Percentiles rank a stretch among this genome's conserved stretches.
phyloP scores from a whole-genome alignment of 129 eudicot genomes.

The Rutidosis leptorrhynchoides region DNA sequence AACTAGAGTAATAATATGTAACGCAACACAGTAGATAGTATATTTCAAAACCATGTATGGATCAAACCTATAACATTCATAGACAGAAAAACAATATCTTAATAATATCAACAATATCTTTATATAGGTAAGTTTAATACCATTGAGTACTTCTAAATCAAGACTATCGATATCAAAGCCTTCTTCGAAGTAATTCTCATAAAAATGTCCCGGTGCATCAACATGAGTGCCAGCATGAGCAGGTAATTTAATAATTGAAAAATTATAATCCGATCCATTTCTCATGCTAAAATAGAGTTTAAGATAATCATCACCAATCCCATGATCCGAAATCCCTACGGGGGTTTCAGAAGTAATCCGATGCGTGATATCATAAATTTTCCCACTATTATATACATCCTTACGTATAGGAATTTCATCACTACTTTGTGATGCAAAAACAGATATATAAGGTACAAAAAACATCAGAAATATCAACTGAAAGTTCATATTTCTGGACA shows the following conservation, averaged over 20 bases:
- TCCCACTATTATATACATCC: conserved; percentile 51
- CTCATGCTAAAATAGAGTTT: conserved; percentile 53
- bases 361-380: conserved; percentile 69
- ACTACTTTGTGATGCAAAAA: conserved; percentile 18
- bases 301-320: conserved; percentile 46
- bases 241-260: conserved; percentile 59
- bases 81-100: not conserved
- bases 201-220: conserved; percentile 88
- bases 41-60: not conserved
- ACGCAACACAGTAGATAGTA: no score
- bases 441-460: conserved; percentile 12
- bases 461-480: conserved; percentile 19
- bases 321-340: conserved; percentile 39
- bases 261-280: conserved; percentile 70
- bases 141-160: conserved; percentile 48
- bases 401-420: conserved; percentile 38
- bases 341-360: conserved; percentile 42
- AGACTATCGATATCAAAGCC: conserved; percentile 81
- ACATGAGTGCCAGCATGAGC: conserved; percentile 89
- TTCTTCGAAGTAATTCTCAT: conserved; percentile 61
- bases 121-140: not conserved
- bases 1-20: no score
- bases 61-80: not conserved
- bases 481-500: conserved; percentile 24
- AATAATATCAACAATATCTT: not conserved